Base-by-base conservation (phyloP, 2,329 filamentous ascomycete genomes). In the Botrytis paeoniae region DNA sequence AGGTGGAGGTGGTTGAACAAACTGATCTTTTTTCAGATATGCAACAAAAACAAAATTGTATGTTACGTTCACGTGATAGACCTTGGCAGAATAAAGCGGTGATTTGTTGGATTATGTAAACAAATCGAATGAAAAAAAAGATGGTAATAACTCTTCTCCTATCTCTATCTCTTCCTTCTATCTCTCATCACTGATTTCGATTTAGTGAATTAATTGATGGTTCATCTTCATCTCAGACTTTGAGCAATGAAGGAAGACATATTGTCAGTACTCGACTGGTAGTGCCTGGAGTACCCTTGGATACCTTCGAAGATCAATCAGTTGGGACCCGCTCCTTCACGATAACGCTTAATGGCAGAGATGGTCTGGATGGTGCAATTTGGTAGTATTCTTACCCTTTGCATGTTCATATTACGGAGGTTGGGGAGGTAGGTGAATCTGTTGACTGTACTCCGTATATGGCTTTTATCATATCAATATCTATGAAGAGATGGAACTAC, bases 21-120 rank as follows among this genome's bases (percentile, higher is more conserved):
- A 57, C 6, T 57, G 6, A 32, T 57, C n/a, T 57, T 29, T 57
- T 57, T 57, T 18, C 51, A 57, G 51, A 57, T 18, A 29, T 57
- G 51, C 51, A 57, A 57, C 51, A 57, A 57, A 48, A 57, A 29
- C 1, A 18, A 18, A 29, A 4, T 18, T 9, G n/a, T 16, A 0
- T 8, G 51, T 1, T 4, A 2, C 0, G 0, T 8, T 29, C 51
- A 57, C n/a, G 51, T 57, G 51, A 57, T 29, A 0, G 0, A 9
- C 1, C 1, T 1, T 16, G 51, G 51, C n/a, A 57, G 51, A 29
- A 57, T 57, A 32, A 29, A 57, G n/a, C 51, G 51, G 51, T 57
- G 14, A 57, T 16, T 18, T 4, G n/a, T 0, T 57, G 14, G 14
- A 9, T 57, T 29, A 29, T 29, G 14, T 57, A 57, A 32, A 4